Evolutionary conservation across 495 filamentous ascomycete species (phyloP), one percentile per base, ranked within the genome.

Genomic region (Aspergillus carlsbadensis): DNA sequence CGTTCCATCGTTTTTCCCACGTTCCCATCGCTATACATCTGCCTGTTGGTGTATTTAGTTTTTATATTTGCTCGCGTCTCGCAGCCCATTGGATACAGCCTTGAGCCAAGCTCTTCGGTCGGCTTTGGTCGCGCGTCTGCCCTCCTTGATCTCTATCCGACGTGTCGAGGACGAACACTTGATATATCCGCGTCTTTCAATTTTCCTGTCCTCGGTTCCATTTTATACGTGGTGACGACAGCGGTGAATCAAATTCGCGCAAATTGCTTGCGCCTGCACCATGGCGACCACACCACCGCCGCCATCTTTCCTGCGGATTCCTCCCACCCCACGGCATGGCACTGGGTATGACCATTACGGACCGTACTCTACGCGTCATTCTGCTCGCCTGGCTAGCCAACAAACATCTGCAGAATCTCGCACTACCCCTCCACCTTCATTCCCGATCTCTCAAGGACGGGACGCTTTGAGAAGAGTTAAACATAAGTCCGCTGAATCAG

Each of bases 251-350:
- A 17, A 15, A 26, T 43, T 29, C 21, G 22, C 37, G 26, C 21
- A 46, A 21, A 34, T 20, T 47, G 22, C 35, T 41, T 37, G 8
- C 3, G 26, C 42, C 29, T 51, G 44, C 64, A 67, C 53, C 36
- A 86, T 86, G 81, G 73, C 84, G 60, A 73, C 84, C 40, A 91
- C 91, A 59, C 87, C 88, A 36, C 85, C 86, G 15, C 84, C 84
- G 37, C 73, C 78, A 36, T 77, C 79, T 29, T 74, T 76, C 39
- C 67, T 88, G 43, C 79, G 80, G 54, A 86, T 87, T 36, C 91
- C 91, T 44, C 77, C 83, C 44, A 88, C 91, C 36, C 91, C 91
- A 15, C 83, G 81, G 34, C 83, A 86, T 73, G 88, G 88, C 44
- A 67, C 81, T 47, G 84, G 78, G 63, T 79, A 82, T 54, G 89